Evolutionary conservation across 371 early-diverging fungal species (phyloP).

Genomic region (Mucor irregularis): DNA sequence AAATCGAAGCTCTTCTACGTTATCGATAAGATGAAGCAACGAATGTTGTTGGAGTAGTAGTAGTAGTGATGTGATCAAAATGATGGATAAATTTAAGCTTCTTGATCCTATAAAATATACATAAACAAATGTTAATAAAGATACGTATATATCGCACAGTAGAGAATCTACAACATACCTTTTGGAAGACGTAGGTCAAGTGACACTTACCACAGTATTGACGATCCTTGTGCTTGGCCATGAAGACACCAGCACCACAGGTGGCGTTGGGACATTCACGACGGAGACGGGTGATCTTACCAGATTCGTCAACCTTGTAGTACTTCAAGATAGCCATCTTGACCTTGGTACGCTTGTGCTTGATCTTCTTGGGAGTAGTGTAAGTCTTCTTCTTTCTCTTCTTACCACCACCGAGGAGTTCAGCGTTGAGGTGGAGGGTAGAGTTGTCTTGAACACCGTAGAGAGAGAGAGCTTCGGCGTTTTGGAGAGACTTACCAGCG

Average conservation of each 20-base stretch:
- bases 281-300: constrained; percentile 94
- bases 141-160: neutral
- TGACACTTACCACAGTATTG: constrained; percentile 86
- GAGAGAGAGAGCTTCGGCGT: constrained; percentile 62
- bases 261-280: constrained; percentile 90
- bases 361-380: constrained; percentile 98
- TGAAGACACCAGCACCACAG: constrained; percentile 98
- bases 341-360: constrained; percentile 97
- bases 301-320: constrained; percentile 94
- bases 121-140: neutral
- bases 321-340: constrained; percentile 93
- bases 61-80: too few species aligned
- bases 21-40: too few species aligned
- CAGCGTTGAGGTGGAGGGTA: constrained; percentile 77
- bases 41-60: too few species aligned
- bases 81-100: constrained; percentile 21
- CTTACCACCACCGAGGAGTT: constrained; percentile 87
- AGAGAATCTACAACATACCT: constrained; percentile 14
- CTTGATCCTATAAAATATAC: constrained; percentile 12
- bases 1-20: too few species aligned
- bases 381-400: constrained; percentile 98
- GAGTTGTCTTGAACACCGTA: constrained; percentile 88
- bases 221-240: constrained; percentile 95
- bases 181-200: constrained; percentile 53
- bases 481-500: constrained; percentile 88